phyloP scores from a whole-genome alignment of 1,284 basidiomycete genomes.

The Malassezia slooffiae region DNA sequence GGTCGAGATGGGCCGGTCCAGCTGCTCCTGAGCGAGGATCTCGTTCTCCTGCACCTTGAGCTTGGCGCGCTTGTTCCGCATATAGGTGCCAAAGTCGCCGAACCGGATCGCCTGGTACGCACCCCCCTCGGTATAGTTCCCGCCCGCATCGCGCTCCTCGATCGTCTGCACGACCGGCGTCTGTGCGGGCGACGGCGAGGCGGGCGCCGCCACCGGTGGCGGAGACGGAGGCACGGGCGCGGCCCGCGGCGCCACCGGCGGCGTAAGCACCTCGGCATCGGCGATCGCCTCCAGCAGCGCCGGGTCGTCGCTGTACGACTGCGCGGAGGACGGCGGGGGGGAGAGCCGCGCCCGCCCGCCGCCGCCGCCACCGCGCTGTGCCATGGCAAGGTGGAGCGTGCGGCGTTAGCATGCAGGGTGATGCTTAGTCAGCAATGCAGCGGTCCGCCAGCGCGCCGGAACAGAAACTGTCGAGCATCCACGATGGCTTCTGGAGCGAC shows the following conservation, averaged over 20 bases:
- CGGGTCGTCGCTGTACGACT: conserved; percentile 5
- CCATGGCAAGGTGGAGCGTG: too few species aligned
- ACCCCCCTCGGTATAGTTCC: conserved; percentile 19
- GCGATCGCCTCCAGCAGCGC: conserved; percentile 1
- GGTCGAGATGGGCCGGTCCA: not conserved
- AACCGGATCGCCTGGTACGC: conserved; percentile 69
- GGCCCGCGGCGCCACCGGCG: too few species aligned
- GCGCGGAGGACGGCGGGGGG: too few species aligned
- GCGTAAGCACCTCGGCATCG: too few species aligned
- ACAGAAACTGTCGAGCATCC: too few species aligned
- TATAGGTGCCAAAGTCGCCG: conserved; percentile 73
- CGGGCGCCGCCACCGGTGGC: not conserved
- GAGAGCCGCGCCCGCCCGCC: too few species aligned
- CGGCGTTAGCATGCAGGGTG: too few species aligned
- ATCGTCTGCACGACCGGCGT: not conserved
- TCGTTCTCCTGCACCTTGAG: conserved; percentile 33
- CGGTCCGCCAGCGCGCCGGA: too few species aligned
- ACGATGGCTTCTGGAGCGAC: too few species aligned
- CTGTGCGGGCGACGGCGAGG: not conserved
- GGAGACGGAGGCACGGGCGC: not conserved
- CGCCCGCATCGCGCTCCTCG: too few species aligned
- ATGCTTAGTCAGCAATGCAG: too few species aligned
- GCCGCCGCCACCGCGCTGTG: too few species aligned
- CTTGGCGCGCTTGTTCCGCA: conserved; percentile 78
- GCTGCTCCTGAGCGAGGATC: conserved; percentile 16